phyloP scores from a whole-genome alignment of 331 rosid species.

The Stylosanthes scabra region DNA sequence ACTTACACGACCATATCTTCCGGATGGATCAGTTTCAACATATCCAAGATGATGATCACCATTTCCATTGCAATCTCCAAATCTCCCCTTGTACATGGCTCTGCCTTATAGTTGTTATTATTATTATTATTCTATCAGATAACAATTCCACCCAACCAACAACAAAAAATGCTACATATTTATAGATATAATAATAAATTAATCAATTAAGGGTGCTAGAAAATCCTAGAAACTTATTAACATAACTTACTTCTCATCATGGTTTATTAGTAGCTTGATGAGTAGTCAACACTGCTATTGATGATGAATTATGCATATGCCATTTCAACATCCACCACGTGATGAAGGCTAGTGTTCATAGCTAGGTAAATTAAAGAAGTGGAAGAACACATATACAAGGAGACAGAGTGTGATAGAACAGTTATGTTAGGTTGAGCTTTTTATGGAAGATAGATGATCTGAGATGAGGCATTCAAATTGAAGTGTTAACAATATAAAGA shows the following conservation, averaged over 20 bases:
- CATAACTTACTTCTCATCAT: constrained; percentile 51
- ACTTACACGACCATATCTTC: constrained; percentile 46
- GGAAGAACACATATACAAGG: constrained; percentile 22
- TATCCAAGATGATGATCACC: no score
- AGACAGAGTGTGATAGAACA: constrained; percentile 31
- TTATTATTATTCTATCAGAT: constrained; percentile 9
- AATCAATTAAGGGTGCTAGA: constrained; percentile 44
- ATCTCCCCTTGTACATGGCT: constrained; percentile 56
- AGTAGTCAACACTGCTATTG: constrained; percentile 58
- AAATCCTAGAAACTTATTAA: constrained; percentile 43
- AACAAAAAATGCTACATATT: background rate
- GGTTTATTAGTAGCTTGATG: constrained; percentile 65
- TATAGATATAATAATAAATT: constrained; percentile 9
- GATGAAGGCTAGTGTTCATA: constrained; percentile 41
- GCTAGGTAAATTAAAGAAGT: constrained; percentile 23
- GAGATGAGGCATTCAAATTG: constrained; percentile 16
- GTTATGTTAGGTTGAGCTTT: background rate
- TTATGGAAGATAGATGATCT: background rate
- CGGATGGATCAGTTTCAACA: no score
- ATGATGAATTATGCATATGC: constrained; percentile 54
- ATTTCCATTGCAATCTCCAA: constrained; percentile 34
- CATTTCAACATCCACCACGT: constrained; percentile 58
- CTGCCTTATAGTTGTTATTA: no score
- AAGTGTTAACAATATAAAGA: background rate
- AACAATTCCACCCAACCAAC: constrained; percentile 19